Evolutionary conservation across 768 basidiomycete species (phyloP), one percentile per base, ranked within the genome.

Genomic region (Leucosporidium scottii): DNA sequence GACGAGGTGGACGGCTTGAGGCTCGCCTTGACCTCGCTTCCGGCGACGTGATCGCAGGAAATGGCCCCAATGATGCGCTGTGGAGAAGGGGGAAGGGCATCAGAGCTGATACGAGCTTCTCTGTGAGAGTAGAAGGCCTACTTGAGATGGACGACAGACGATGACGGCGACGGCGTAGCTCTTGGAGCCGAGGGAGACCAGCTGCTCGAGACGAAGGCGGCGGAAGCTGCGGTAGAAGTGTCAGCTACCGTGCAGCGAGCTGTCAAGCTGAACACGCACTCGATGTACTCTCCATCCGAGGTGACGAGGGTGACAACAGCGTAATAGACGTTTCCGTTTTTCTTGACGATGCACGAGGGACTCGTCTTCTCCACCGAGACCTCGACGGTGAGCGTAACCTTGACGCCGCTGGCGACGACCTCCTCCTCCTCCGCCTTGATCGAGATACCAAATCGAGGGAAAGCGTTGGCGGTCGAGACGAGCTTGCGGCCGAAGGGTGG

Each of bases 61-160:
- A 44, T 44, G 39, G 39, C 39, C 15, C 39, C 39, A 13, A 44
- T 44, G 39, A 44, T 44, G 39, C 39, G 39, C 39, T 44, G 39
- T 36, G 34, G 34, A 12, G 5, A 12, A 12, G 12, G 12, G 5
- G 34, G 34, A 36, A 36, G 34, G 12, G n/a, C n/a, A n/a, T n/a
- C n/a, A n/a, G n/a, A n/a, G n/a, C n/a, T n/a, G n/a, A n/a, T n/a
- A n/a, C n/a, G n/a, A n/a, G n/a, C n/a, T n/a, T n/a, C n/a, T n/a
- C n/a, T n/a, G n/a, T n/a, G n/a, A n/a, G n/a, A n/a, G n/a, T n/a
- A n/a, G n/a, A n/a, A n/a, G n/a, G n/a, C 55, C 18, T 8, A 57
- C 67, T 27, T 75, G 75, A 23, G 64, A 67, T 0, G 75, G 75
- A 56, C 71, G 74, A 65, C 68, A 59, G 47, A 75, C 71, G 4